These are phyloP conservation scores for Annulohypoxylon maeteangense DNA, from an alignment of 495 filamentous ascomycete genomes.

Conservation along the genomic window DNA sequence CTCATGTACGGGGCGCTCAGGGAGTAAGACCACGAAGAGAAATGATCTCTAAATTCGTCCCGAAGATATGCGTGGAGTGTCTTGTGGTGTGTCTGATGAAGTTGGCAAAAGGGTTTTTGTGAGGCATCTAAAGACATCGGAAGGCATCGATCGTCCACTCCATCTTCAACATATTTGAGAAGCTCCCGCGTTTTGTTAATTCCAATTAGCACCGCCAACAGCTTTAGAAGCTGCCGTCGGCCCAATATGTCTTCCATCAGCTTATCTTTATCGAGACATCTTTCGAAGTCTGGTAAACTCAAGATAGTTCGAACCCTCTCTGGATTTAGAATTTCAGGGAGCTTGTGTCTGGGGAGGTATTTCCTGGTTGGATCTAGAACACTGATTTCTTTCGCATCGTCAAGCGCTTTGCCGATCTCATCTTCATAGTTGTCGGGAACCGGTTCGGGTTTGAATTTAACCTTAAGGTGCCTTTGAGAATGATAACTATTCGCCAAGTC, in stretches of 20 bases:
- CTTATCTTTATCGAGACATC: neutral
- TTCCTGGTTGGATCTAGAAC: neutral
- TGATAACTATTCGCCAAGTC: neutral
- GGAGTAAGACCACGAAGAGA: conserved; percentile 28
- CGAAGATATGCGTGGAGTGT: conserved; percentile 8
- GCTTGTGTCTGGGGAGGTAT: conserved; percentile 16
- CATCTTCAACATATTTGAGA: conserved; percentile 20
- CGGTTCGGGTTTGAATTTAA: neutral
- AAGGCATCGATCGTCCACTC: conserved; percentile 29
- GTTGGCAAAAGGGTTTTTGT: conserved; percentile 3
- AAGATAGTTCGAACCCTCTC: conserved; percentile 22
- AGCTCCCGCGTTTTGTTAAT: conserved; percentile 7
- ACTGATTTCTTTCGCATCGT: neutral
- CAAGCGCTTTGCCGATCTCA: neutral
- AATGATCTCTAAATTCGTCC: neutral
- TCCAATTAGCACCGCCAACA: conserved; percentile 24
- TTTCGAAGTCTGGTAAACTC: neutral
- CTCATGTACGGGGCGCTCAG: conserved; percentile 18
- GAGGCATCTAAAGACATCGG: conserved; percentile 1
- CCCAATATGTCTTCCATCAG: conserved; percentile 8
- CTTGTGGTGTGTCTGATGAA: neutral
- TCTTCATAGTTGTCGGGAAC: neutral
- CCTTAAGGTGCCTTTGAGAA: neutral
- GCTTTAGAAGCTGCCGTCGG: neutral
- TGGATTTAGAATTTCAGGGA: conserved; percentile 8